Conservation (phyloP, 225 moss, liverwort and hornwort genomes). For the Sphagnum contortum region DNA sequence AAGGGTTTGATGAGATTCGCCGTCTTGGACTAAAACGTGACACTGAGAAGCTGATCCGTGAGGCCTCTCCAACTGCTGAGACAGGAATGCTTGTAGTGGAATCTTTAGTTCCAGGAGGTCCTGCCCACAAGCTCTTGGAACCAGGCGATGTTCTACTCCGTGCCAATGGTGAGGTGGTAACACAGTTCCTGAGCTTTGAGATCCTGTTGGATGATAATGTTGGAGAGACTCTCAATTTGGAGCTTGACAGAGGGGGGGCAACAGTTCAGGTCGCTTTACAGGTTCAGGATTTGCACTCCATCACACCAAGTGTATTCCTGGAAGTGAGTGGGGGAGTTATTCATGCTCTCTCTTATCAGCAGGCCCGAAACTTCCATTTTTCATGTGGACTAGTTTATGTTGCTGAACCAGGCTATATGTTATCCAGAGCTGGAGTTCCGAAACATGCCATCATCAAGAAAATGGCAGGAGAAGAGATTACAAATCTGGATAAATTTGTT, state of each 20-base stretch:
- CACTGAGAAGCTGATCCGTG: constrained; percentile 78
- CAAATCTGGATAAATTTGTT: constrained; percentile 52
- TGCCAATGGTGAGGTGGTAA: constrained; percentile 55
- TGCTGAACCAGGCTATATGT: constrained; percentile 84
- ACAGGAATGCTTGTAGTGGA: constrained; percentile 93
- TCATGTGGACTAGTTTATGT: constrained; percentile 37
- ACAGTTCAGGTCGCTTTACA: constrained; percentile 40
- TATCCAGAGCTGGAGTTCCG: constrained; percentile 78
- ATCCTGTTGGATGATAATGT: constrained; percentile 68
- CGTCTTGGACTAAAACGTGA: constrained; percentile 61
- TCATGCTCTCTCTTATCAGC: constrained; percentile 83
- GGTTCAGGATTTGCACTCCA: constrained; percentile 76
- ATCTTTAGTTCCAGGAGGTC: constrained; percentile 72
- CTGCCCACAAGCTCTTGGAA: constrained; percentile 64
- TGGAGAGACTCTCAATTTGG: constrained; percentile 39
- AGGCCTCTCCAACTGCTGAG: constrained; percentile 48
- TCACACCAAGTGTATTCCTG: constrained; percentile 68
- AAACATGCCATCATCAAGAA: constrained; percentile 89
- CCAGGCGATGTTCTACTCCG: constrained; percentile 78
- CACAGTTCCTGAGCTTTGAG: constrained; percentile 72
- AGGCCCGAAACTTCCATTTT: constrained; percentile 50
- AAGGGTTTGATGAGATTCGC: constrained; percentile 80
- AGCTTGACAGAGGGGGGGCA: constrained; percentile 70
- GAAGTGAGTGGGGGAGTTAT: constrained; percentile 86
- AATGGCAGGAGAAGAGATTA: constrained; percentile 74